These are phyloP conservation scores for Trypanosoma lewisi DNA, from an alignment of 208 protist species.

Conservation along the genomic window DNA sequence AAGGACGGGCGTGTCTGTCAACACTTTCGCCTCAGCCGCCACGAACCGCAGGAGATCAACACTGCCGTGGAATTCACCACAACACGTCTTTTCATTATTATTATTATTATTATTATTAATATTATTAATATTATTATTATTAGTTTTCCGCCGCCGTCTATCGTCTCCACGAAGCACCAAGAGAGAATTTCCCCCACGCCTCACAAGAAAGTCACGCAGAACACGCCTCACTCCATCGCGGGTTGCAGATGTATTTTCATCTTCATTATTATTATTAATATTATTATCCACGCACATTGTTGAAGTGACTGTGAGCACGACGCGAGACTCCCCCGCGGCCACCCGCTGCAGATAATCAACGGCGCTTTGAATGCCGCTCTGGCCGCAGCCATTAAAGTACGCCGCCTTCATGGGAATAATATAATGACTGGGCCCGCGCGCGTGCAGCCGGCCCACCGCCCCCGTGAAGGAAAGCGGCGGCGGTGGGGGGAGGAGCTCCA, in stretches of 20 bases:
- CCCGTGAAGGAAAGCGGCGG: not conserved
- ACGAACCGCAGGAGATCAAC: conserved; percentile 27
- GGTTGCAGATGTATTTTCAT: not conserved
- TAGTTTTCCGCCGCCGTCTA: not conserved
- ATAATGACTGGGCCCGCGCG: not conserved
- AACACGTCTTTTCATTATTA: not conserved
- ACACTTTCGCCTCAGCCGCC: not conserved
- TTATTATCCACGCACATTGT: conserved; percentile 14
- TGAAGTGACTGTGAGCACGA: conserved; percentile 30
- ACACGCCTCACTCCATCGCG: conserved; percentile 6
- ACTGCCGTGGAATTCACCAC: conserved; percentile 18
- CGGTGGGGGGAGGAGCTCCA: not conserved
- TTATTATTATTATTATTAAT: no score
- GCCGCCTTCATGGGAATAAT: conserved; percentile 3
- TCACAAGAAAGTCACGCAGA: conserved; percentile 16
- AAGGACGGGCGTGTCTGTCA: not conserved
- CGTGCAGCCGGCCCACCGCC: not conserved
- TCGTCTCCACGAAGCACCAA: conserved; percentile 37
- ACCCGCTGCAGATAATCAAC: not conserved
- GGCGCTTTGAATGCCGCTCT: not conserved
- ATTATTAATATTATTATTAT: no score
- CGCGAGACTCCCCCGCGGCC: conserved; percentile 12
- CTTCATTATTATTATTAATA: not conserved
- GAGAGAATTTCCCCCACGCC: conserved; percentile 18
- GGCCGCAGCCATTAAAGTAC: conserved; percentile 1